Percentiles rank a stretch among this genome's conserved stretches.
phyloP scores from a whole-genome alignment of 1,284 basidiomycete species.

The Acaromyces ingoldii region DNA sequence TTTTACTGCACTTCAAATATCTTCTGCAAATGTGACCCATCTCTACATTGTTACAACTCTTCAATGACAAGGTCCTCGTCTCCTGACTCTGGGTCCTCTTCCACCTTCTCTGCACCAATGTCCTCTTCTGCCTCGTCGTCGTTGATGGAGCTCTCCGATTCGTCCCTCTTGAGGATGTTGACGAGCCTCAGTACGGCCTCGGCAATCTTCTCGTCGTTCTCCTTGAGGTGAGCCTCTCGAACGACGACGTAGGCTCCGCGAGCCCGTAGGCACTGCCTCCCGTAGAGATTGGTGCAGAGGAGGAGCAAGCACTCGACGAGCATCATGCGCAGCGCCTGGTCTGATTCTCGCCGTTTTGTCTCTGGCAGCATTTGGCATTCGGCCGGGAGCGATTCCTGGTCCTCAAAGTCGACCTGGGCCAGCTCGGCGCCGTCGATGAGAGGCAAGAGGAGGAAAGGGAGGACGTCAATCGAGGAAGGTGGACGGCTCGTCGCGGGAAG shows the following conservation, averaged over 20 bases:
- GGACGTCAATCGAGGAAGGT: conserved; percentile 43
- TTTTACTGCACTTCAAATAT: no score
- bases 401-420: conserved; percentile 56
- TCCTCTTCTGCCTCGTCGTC: conserved; percentile 23
- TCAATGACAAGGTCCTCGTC: conserved; percentile 46
- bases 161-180: conserved; percentile 48
- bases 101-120: conserved; percentile 7
- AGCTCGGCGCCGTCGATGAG: conserved; percentile 85
- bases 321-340: conserved; percentile 72
- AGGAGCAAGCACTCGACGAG: conserved; percentile 84
- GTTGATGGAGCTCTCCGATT: conserved; percentile 31
- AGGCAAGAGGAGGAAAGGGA: conserved; percentile 67
- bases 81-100: conserved; percentile 3
- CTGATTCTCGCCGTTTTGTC: conserved; percentile 72
- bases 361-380: conserved; percentile 80
- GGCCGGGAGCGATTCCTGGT: conserved; percentile 78
- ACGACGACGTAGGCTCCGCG: conserved; percentile 86
- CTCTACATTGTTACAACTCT: conserved; percentile 25
- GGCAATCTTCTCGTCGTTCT: conserved; percentile 66
- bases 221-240: conserved; percentile 71
- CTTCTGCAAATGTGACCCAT: no score
- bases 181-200: conserved; percentile 47
- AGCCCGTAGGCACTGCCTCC: conserved; percentile 71
- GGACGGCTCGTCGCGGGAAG: conserved; percentile 25
- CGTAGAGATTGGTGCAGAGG: conserved; percentile 80